Evolutionary conservation across 2,329 filamentous ascomycete species (phyloP).

Genomic region (Xylariaceae sp.): DNA sequence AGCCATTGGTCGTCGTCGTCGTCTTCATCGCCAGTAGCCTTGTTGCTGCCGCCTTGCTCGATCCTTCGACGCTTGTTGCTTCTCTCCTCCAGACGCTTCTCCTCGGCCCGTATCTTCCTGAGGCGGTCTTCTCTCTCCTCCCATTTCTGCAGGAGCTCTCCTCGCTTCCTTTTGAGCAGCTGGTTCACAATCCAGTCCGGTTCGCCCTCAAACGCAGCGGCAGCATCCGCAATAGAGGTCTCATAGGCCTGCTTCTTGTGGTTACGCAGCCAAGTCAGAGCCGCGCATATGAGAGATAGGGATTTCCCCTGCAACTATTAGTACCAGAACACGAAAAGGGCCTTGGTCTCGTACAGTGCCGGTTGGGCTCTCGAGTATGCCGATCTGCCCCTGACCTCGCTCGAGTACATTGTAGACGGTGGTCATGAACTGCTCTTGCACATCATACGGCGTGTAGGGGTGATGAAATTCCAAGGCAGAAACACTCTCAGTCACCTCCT

Average conservation of each 20-base stretch:
- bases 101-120: slow-evolving; percentile 55
- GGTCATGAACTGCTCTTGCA: slow-evolving; percentile 83
- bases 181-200: slow-evolving; percentile 81
- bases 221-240: slow-evolving; percentile 39
- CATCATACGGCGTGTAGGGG: slow-evolving; percentile 79
- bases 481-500: slow-evolving; percentile 15
- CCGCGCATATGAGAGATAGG: slow-evolving; percentile 80
- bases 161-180: slow-evolving; percentile 59
- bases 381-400: slow-evolving; percentile 61
- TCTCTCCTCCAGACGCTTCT: slow-evolving; percentile 48
- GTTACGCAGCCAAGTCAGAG: slow-evolving; percentile 83
- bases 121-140: slow-evolving; percentile 69
- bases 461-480: slow-evolving; percentile 64
- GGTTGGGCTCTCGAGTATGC: slow-evolving; percentile 89
- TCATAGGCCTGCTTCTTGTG: slow-evolving; percentile 60
- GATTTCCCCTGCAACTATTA: slow-evolving; percentile 64
- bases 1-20: slow-evolving; percentile 57
- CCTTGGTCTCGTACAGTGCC: slow-evolving; percentile 46
- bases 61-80: slow-evolving; percentile 38
- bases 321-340: not conserved
- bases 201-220: slow-evolving; percentile 51
- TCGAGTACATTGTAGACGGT: slow-evolving; percentile 74
- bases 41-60: slow-evolving; percentile 24
- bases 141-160: slow-evolving; percentile 58
- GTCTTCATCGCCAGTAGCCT: slow-evolving; percentile 18